Base-by-base conservation (phyloP, 2,329 filamentous ascomycete species). In the Colletotrichum sp. region DNA sequence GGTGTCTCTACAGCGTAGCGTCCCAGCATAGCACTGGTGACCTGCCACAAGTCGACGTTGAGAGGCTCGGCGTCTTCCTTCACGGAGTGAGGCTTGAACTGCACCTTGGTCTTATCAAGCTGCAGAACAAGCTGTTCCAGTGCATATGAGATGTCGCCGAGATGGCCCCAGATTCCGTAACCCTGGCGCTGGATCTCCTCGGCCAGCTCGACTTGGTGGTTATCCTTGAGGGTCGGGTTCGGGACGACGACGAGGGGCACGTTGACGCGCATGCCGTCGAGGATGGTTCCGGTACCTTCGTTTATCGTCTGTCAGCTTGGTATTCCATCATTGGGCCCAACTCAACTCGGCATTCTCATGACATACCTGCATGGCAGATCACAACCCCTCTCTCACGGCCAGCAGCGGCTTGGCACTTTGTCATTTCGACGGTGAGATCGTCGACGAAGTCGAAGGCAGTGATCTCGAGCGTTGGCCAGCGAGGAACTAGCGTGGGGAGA, bases 151-250 rank as follows among this genome's bases (percentile, higher is more conserved):
- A 78, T 52, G 65, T 78, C 59, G 7, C 77, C 77, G 36, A 78
- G 77, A 30, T 62, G 71, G 62, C 74, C 74, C 77, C 74, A 78
- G n/a, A 96, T 89, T 4, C 95, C 92, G 85, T 98, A 98, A 28
- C 94, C 93, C 79, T 95, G 91, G 28, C 88, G 86, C 36, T 94
- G 91, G 72, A 99, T 90, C 79, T 95, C 93, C 66, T 92, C 88
- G 1, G 96, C 96, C 71, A 99, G 90, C 83, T 99, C 95, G 24
- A 92, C 90, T 85, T 99, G 97, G 82, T 99, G 97, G 81, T 99
- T 96, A 81, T 98, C 93, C 80, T 98, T 90, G 1, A 99, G 90
- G 8, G 89, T 88, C 3, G 92, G 90, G 83, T 99, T 99, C 4
- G 96, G 95, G 4, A 99, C 96, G 1, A 98, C 95, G 66, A 99